Conservation (phyloP, 768 basidiomycete species). For the Suillus paluster region DNA sequence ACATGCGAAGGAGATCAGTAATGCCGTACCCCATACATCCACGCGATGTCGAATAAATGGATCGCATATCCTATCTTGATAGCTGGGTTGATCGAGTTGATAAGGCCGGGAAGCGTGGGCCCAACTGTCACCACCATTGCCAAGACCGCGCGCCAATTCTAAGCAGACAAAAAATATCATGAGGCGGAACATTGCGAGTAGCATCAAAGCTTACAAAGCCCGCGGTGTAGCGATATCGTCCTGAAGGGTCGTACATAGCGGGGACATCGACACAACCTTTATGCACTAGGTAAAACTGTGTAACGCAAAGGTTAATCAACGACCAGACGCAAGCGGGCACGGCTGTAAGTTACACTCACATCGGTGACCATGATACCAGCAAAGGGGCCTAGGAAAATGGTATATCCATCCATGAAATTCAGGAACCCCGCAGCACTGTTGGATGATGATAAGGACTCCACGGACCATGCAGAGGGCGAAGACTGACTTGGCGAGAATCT, state of each 20-base stretch:
- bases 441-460: constrained; percentile 36
- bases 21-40: constrained; percentile 16
- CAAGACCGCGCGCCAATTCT: constrained; percentile 88
- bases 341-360: constrained; percentile 39
- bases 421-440: too few species aligned
- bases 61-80: constrained; percentile 39
- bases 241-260: constrained; percentile 80
- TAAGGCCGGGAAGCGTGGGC: constrained; percentile 78
- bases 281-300: too few species aligned
- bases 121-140: constrained; percentile 67
- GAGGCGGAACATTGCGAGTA: neutral
- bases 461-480: too few species aligned
- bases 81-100: constrained; percentile 69
- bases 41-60: constrained; percentile 12
- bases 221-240: constrained; percentile 76
- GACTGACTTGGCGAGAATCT: constrained; percentile 61
- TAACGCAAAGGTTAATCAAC: constrained; percentile 87
- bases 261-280: constrained; percentile 68
- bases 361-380: constrained; percentile 71
- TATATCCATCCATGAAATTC: constrained; percentile 83
- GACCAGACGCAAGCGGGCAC: constrained; percentile 29
- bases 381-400: constrained; percentile 86
- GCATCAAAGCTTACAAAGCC: constrained; percentile 62
- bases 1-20: neutral
- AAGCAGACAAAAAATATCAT: neutral